Evolutionary conservation across 2,329 filamentous ascomycete genomes (phyloP), one percentile per base, ranked within the genome.

Genomic region (Trichophyton verrucosum): DNA sequence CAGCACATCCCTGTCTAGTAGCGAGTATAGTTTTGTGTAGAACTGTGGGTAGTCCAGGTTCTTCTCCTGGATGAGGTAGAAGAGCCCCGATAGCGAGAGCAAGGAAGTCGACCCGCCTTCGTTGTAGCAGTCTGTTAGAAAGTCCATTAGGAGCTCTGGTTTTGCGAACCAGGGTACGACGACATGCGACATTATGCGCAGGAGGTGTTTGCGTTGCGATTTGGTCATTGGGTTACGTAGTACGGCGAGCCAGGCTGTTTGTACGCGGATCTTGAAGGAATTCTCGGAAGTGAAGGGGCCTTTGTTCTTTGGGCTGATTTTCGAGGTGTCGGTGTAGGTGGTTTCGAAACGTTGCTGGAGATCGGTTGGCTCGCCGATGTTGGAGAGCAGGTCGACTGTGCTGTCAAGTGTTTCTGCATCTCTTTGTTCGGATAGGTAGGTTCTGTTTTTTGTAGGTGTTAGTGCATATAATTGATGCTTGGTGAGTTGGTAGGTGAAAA

Each of bases 11-110:
- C 86, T 82, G 74, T 97, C 89, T 2, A 99, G 82, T 1, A 99
- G 81, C 8, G 90, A 95, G 77, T 99, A 99, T 1, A 99, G 84
- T 73, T 96, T 97, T 59, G 81, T 76, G 76, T 95, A 99, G 76
- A 99, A 99, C 36, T 86, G 86, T 1, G 91, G 91, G 72, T 99
- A 99, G 75, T 99, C 94, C 62, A 99, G 81, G 71, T 99, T 99
- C 70, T 89, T 89, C 71, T 94, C 85, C 65, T 89, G 86, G 67
- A 99, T 97, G 59, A 99, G 82, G 72, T 95, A 94, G 77, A 96
- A 99, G 53, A 99, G 86, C 58, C 94, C 94, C 0, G 89, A 95
- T 1, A 99, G 80, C 1, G 95, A 91, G 20, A 96, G 81, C 3
- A 99, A 80, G 3, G 94, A 92, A 56, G 86, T 90, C 13, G 90